Base-by-base conservation (phyloP, 1,284 basidiomycete species). In the Phlebopus sp. region DNA sequence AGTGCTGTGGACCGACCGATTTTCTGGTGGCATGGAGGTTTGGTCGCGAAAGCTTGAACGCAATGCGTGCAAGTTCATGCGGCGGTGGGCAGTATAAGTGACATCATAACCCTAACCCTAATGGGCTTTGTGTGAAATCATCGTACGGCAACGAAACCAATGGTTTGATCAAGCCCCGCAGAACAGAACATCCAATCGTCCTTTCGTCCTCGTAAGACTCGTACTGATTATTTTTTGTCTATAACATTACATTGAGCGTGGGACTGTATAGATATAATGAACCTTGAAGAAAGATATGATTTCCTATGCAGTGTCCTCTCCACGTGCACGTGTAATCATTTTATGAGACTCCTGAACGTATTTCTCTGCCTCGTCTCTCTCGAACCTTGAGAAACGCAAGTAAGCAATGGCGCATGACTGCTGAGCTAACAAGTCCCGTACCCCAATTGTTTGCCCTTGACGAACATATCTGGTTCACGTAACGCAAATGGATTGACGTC, bases 401-500 rank as follows among this genome's bases (percentile, higher is more conserved):
- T 60, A 17, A 61, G 50, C 40, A 55, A 38, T 29, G 40, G 34
- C 21, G 21, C 29, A 46, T 23, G 38, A 42, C 21, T 32, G 47
- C 25, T 31, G 25, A 14, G 47, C 21, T 15, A 41, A 42, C 40
- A 43, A 34, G 21, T 25, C 23, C 71, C 86, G 67, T 63, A 90
- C 89, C 82, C 87, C 48, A 84, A 72, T 46, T 79, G 81, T 42
- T 71, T 77, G 5, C 92, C 93, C 64, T 92, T 92, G 36, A 83
- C 70, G 56, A 80, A 75, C 79, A 95, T 92, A 54, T 86, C 79
- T 9, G 93, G 90, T 62, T 97, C 93, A n/a, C 85, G 79, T 31
- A 96, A 71, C 5, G 92, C 92, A 60, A 97, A 96, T 0, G 94
- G 94, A 63, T 95, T 97, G 54, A 92, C 81, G 64, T 97, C 94